Percentiles rank a stretch among this genome's conserved stretches.
phyloP scores from a whole-genome alignment of 1,284 basidiomycete genomes.

The Termitomyces sp. region DNA sequence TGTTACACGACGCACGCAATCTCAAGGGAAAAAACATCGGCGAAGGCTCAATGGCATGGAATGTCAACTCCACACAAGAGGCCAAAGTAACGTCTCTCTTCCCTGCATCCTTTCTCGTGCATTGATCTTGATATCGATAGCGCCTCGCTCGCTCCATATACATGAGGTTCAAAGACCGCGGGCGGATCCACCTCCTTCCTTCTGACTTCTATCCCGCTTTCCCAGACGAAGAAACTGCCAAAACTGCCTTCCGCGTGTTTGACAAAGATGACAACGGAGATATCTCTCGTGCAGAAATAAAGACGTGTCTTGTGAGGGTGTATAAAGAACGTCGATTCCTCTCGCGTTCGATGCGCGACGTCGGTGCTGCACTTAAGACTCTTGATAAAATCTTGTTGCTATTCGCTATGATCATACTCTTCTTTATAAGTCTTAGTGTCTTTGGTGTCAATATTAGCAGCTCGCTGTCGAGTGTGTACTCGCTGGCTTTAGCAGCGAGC shows the following conservation, averaged over 20 bases:
- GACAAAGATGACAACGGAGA: constrained; percentile 77
- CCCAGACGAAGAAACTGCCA: constrained; percentile 47
- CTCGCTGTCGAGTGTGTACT: constrained; percentile 64
- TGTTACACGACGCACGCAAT: constrained; percentile 71
- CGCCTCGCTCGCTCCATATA: constrained; percentile 70
- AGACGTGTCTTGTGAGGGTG: constrained; percentile 62
- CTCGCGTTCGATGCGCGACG: constrained; percentile 69
- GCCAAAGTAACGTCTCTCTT: constrained; percentile 47
- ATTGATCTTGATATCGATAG: constrained; percentile 22
- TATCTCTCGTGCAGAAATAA: constrained; percentile 73
- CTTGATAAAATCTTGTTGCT: constrained; percentile 59
- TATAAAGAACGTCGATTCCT: constrained; percentile 74
- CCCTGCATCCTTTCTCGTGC: neutral
- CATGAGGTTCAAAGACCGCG: constrained; percentile 49
- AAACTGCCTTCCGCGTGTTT: constrained; percentile 70
- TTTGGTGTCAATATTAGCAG: constrained; percentile 60
- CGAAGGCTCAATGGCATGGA: constrained; percentile 39
- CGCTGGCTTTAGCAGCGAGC: constrained; percentile 62
- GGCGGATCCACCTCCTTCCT: constrained; percentile 57
- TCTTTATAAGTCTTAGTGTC: constrained; percentile 68
- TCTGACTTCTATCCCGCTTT: constrained; percentile 73
- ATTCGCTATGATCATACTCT: constrained; percentile 57
- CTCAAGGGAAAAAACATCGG: constrained; percentile 49
- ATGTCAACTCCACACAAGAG: constrained; percentile 52
- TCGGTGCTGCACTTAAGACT: constrained; percentile 56